phyloP scores from a whole-genome alignment of 768 basidiomycete genomes.

The Ephemerocybe angulata region DNA sequence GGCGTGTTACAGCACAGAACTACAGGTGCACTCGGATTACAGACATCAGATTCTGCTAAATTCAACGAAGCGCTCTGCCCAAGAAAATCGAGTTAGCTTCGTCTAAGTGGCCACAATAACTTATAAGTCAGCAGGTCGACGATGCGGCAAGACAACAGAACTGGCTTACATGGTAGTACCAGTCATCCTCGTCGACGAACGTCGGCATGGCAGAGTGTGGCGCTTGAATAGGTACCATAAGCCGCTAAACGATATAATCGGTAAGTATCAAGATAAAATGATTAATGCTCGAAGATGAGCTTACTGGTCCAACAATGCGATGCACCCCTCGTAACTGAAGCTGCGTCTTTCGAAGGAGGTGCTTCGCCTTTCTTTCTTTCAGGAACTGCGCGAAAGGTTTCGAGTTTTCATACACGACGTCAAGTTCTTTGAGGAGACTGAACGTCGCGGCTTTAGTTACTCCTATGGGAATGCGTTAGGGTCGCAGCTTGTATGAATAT shows the following conservation, averaged over 20 bases:
- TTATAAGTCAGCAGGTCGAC: no score
- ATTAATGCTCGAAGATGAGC: constrained; percentile 12
- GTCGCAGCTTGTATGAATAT: no score
- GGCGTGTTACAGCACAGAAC: no score
- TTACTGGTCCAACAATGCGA: constrained; percentile 37
- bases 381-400: constrained; percentile 33
- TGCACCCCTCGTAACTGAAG: constrained; percentile 23
- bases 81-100: constrained; percentile 7
- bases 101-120: no score
- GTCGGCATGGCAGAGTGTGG: constrained; percentile 7
- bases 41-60: constrained; percentile 1
- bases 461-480: no score
- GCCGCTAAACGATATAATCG: constrained; percentile 25
- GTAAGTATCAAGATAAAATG: not conserved
- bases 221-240: constrained; percentile 24
- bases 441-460: no score
- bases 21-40: no score
- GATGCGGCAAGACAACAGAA: no score
- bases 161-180: constrained; percentile 6
- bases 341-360: constrained; percentile 20
- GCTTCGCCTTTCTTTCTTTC: constrained; percentile 22
- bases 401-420: constrained; percentile 34
- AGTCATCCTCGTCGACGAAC: not conserved
- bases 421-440: no score
- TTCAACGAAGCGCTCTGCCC: constrained; percentile 19